phyloP scores from a whole-genome alignment of 768 basidiomycete genomes.

The Trametes maxima region DNA sequence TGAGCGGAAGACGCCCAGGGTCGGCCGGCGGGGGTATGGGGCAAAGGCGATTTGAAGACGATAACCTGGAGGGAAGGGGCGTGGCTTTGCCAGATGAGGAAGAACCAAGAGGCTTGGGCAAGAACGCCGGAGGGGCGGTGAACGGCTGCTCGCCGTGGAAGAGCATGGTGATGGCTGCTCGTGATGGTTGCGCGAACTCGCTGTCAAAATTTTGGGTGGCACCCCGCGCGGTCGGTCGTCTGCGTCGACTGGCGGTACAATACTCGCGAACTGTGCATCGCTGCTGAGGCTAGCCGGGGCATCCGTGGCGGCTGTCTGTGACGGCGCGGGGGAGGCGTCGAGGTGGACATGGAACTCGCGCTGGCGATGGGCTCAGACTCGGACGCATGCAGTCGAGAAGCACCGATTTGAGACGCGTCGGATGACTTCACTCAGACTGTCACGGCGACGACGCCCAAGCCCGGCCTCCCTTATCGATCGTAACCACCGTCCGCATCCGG shows the following conservation, averaged over 20 bases:
- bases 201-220: conserved; percentile 17
- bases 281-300: too few species aligned
- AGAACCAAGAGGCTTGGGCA: background rate
- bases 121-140: conserved; percentile 8
- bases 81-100: background rate
- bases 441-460: background rate
- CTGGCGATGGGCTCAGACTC: too few species aligned
- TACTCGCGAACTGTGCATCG: too few species aligned
- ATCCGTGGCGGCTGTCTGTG: too few species aligned
- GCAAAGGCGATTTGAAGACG: background rate
- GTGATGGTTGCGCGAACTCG: background rate
- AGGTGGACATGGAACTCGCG: background rate
- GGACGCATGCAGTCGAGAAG: too few species aligned
- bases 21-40: conserved; percentile 1
- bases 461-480: conserved; percentile 17
- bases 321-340: background rate
- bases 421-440: conserved; percentile 11
- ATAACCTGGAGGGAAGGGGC: background rate
- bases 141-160: background rate
- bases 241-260: too few species aligned
- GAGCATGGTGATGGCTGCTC: conserved; percentile 5
- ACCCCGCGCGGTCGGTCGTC: background rate
- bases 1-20: conserved; percentile 5
- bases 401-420: conserved; percentile 12
- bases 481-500: conserved; percentile 16